Evolutionary conservation across 352 stramenopile genomes (phyloP).

Genomic region (Pythium utonaiense): DNA sequence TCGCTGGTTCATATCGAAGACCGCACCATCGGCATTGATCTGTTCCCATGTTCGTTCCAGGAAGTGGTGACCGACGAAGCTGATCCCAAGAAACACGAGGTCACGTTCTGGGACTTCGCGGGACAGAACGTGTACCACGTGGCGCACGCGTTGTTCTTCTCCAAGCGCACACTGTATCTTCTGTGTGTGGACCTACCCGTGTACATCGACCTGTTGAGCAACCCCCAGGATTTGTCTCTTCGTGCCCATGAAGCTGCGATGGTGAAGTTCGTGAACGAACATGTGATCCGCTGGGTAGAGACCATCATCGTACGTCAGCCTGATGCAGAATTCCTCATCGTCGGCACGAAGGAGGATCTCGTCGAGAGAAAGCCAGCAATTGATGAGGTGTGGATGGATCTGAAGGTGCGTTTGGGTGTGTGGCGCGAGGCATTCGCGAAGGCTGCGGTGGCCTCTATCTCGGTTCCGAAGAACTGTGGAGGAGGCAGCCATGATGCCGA

Average conservation of each 20-base stretch:
- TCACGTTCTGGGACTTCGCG: slow-evolving; percentile 5
- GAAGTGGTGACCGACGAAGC: too few species aligned
- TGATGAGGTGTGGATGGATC: neutral
- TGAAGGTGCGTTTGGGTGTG: neutral
- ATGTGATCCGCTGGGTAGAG: neutral
- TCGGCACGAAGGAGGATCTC: neutral
- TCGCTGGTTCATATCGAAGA: too few species aligned
- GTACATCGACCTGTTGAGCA: too few species aligned
- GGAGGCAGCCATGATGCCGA: neutral
- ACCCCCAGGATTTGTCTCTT: too few species aligned
- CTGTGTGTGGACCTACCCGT: too few species aligned
- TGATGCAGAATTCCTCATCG: neutral
- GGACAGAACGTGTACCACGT: slow-evolving; percentile 8
- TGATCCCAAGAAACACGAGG: too few species aligned
- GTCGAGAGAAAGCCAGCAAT: neutral
- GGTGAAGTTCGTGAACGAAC: neutral
- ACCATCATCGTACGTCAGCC: neutral
- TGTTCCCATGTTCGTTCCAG: too few species aligned
- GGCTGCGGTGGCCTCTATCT: neutral
- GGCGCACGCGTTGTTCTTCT: slow-evolving; percentile 10
- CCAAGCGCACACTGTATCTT: slow-evolving; percentile 8
- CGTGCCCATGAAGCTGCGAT: too few species aligned
- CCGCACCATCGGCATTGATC: too few species aligned
- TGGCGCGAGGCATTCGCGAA: neutral
- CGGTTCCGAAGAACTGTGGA: neutral